These are phyloP conservation scores for Penicillium cosmopolitanum DNA, from an alignment of 495 filamentous ascomycete species.

Conservation along the genomic window DNA sequence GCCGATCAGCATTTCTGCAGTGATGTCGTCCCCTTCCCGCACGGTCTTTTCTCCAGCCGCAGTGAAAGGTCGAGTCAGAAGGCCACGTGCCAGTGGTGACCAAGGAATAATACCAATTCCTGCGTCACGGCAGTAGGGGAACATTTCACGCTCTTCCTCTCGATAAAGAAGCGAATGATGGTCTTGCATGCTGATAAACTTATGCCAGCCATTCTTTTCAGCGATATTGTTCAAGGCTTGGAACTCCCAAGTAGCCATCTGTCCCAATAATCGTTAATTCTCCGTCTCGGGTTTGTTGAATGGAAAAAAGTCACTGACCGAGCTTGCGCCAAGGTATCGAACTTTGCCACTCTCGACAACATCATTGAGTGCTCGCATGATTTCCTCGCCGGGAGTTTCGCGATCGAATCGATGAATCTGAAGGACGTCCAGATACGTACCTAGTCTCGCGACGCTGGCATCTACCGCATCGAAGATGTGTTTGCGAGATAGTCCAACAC, in stretches of 20 bases:
- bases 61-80: constrained; percentile 10
- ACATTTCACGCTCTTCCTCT: constrained; percentile 59
- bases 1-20: constrained; percentile 28
- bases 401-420: constrained; percentile 69
- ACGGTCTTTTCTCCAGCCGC: not conserved
- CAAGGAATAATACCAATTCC: constrained; percentile 48
- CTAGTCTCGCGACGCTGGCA: constrained; percentile 48
- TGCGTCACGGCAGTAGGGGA: constrained; percentile 62
- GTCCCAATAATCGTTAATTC: not conserved
- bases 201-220: constrained; percentile 47
- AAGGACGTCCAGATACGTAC: constrained; percentile 60
- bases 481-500: constrained; percentile 47
- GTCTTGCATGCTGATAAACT: constrained; percentile 56
- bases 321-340: constrained; percentile 40
- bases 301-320: constrained; percentile 15
- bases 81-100: constrained; percentile 17
- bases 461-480: constrained; percentile 57
- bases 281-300: constrained; percentile 11
- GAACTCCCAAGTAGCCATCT: constrained; percentile 53
- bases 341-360: constrained; percentile 67
- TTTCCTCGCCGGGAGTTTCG: constrained; percentile 64
- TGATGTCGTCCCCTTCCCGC: constrained; percentile 26
- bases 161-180: constrained; percentile 53
- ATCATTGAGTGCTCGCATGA: constrained; percentile 74
- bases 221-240: constrained; percentile 51